Base-by-base conservation (phyloP, 352 stramenopile species). In the Phytophthora fragariaefolia region DNA sequence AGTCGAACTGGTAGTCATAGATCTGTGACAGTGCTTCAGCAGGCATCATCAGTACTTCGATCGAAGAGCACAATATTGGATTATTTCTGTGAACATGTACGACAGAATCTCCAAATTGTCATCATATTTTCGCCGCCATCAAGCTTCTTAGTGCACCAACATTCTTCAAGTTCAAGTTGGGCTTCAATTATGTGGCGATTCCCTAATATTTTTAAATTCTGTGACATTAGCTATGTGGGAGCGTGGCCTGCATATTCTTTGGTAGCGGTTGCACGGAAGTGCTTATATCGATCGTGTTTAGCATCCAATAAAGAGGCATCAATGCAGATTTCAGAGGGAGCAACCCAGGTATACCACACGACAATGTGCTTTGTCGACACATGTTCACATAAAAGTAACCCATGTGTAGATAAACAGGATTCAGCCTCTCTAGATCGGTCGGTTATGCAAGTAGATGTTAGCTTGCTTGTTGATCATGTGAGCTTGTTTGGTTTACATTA, bases 391-490 rank as follows among this genome's bases (percentile, higher is more conserved):
- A 48, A 30, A 13, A 32, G 51, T n/a, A 40, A n/a, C n/a, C 5
- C 23, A n/a, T 24, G 51, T 20, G 12, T 51, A 47, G 36, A 18
- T 22, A 8, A 9, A 18, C 36, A 45, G 20, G 15, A 58, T 3
- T 47, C 18, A 26, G n/a, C 10, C 0, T 23, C 18, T 15, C 18
- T 23, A 26, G 40, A 40, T 23, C 60, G 2, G 59, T 79, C 10
- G 47, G 77, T 4, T 36, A 26, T 47, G 40, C 40, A 65, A 4
- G 27, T 87, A 8, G 77, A 90, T 0, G 67, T 66, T 18, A 76
- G 73, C 23, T 78, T 90, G 68, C 70, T 92, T 12, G 48, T 90
- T 13, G 79, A 90, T 30, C 84, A 92, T 10, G 62, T 92, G 2
- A 56, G 49, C 2, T 47, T 90, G 2, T 87, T 91, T 38, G 9